phyloP scores from a whole-genome alignment of 1,284 basidiomycete species.

The Pisolithus thermaeus region DNA sequence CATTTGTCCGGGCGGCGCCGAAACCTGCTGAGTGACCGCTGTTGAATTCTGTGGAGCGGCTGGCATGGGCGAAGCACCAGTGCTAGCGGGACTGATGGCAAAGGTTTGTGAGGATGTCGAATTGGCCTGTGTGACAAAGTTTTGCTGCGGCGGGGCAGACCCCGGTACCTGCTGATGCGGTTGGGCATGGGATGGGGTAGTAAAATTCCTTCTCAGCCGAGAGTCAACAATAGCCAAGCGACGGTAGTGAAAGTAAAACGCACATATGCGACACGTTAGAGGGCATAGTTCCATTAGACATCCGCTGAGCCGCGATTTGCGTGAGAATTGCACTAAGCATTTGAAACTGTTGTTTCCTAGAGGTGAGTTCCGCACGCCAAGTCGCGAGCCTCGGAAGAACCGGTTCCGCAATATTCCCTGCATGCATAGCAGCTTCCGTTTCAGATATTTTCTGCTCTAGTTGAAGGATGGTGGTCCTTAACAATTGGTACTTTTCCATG shows the following conservation, averaged over 20 bases:
- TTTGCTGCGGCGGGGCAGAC: constrained; percentile 18
- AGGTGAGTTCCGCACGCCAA: constrained; percentile 27
- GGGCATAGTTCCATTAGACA: constrained; percentile 18
- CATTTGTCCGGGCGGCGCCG: constrained; percentile 20
- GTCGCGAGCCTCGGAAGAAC: constrained; percentile 25
- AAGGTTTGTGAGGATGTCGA: constrained; percentile 21
- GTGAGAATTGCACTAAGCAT: constrained; percentile 26
- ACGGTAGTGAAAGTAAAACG: constrained; percentile 4
- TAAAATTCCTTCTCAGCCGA: constrained; percentile 16
- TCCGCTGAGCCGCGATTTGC: constrained; percentile 20
- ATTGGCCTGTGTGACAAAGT: constrained; percentile 18
- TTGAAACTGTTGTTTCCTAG: constrained; percentile 32
- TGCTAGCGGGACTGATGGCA: constrained; percentile 14
- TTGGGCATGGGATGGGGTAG: constrained; percentile 12
- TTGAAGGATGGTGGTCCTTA: constrained; percentile 14
- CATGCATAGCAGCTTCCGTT: constrained; percentile 7
- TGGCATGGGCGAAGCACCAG: constrained; percentile 12
- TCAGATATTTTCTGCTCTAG: constrained; percentile 13
- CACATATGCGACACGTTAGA: constrained; percentile 25
- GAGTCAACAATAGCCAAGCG: constrained; percentile 11
- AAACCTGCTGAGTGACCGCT: constrained; percentile 18
- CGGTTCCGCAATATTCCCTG: constrained; percentile 21
- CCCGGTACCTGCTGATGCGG: constrained; percentile 12
- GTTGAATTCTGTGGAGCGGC: constrained; percentile 16
- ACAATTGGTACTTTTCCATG: constrained; percentile 18